Evolutionary conservation across 2,329 filamentous ascomycete genomes (phyloP).

Genomic region (Daldinia sp.): DNA sequence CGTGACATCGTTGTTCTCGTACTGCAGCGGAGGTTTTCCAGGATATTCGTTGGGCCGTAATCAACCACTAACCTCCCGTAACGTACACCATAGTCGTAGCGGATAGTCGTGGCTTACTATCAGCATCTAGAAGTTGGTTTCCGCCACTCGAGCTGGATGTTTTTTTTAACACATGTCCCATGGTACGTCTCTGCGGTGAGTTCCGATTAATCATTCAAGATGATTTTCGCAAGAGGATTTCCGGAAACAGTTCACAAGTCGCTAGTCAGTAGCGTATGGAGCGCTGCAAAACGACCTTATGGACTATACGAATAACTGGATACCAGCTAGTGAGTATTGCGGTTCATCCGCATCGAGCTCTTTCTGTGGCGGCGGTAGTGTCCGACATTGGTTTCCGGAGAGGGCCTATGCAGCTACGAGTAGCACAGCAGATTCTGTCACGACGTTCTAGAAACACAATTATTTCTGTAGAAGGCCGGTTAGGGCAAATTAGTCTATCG

Average conservation of each 20-base stretch:
- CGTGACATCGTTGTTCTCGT: not conserved
- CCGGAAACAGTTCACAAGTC: slow-evolving; percentile 10
- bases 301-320: not conserved
- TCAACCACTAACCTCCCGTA: slow-evolving; percentile 4
- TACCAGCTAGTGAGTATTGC: not conserved
- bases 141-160: not conserved
- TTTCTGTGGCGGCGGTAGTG: not conserved
- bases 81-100: not conserved
- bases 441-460: not conserved
- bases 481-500: not conserved
- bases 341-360: not conserved
- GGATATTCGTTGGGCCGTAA: not conserved
- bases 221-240: not conserved
- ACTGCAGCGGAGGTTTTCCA: not conserved
- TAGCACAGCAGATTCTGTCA: slow-evolving; percentile 11
- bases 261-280: slow-evolving; percentile 19
- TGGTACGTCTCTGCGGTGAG: not conserved
- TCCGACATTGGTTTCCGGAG: not conserved
- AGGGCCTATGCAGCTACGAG: slow-evolving; percentile 6
- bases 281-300: slow-evolving; percentile 24
- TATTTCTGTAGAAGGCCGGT: not conserved
- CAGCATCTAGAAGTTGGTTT: slow-evolving; percentile 11
- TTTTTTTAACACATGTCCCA: not conserved
- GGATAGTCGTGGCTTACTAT: slow-evolving; percentile 30
- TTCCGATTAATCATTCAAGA: too few species aligned